Evolutionary conservation across 164 flowering plant genomes (phyloP).

Genomic region (Taxillus chinensis): DNA sequence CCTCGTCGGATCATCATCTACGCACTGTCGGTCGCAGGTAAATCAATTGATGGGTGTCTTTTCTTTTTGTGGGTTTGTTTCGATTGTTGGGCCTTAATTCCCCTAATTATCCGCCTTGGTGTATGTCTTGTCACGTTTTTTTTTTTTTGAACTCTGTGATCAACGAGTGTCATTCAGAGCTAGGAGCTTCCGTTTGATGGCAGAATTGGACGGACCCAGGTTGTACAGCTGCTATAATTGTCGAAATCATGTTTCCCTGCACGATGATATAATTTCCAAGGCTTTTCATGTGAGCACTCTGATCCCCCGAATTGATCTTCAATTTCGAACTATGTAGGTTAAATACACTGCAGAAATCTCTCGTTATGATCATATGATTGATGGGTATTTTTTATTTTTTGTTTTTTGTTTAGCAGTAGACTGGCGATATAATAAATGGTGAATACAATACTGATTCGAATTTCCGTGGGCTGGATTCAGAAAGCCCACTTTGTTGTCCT

Average conservation of each 20-base stretch:
- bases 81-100: no score
- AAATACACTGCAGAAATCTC: background rate
- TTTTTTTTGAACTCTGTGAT: no score
- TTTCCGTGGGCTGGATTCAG: no score
- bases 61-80: no score
- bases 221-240: slow-evolving; percentile 68
- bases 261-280: slow-evolving; percentile 67
- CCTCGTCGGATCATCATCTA: no score
- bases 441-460: no score
- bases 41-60: no score
- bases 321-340: background rate
- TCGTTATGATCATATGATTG: background rate
- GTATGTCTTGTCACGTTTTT: no score
- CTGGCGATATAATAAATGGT: no score
- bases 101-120: no score
- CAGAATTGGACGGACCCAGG: slow-evolving; percentile 49
- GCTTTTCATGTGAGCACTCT: slow-evolving; percentile 49
- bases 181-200: slow-evolving; percentile 28
- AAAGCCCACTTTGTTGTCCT: no score
- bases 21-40: no score
- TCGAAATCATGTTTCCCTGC: slow-evolving; percentile 60
- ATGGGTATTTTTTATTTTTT: background rate
- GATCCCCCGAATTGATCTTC: slow-evolving; percentile 1
- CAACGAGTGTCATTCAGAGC: background rate
- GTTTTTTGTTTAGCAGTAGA: background rate